phyloP scores from a whole-genome alignment of 805 yeast species.

The Saccharomycopsis sp. region DNA sequence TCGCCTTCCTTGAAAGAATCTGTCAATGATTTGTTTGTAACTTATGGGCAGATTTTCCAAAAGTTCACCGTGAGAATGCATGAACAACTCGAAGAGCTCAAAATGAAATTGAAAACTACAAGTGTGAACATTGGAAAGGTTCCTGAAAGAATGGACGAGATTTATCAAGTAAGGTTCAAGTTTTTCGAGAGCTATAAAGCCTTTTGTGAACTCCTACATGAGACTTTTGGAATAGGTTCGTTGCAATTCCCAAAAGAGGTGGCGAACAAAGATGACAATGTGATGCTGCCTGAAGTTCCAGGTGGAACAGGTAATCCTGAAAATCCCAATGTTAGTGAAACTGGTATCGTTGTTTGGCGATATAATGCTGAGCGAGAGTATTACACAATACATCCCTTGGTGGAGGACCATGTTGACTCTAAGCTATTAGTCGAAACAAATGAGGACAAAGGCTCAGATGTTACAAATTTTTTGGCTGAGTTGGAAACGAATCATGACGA shows the following conservation, averaged over 20 bases:
- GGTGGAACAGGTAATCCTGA: conserved; percentile 11
- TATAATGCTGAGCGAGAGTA: conserved; percentile 51
- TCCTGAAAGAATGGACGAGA: conserved; percentile 31
- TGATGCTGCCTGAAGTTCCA: conserved; percentile 23
- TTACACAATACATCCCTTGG: no score
- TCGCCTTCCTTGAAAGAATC: neutral
- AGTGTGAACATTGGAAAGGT: conserved; percentile 8
- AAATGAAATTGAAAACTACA: neutral
- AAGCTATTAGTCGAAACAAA: neutral
- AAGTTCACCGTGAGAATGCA: conserved; percentile 3
- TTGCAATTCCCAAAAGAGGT: conserved; percentile 33
- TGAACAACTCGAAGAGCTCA: neutral
- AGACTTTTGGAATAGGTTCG: conserved; percentile 26
- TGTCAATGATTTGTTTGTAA: conserved; percentile 1
- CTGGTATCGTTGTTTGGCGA: conserved; percentile 11
- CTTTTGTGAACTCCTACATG: conserved; percentile 37
- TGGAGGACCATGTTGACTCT: conserved; percentile 37
- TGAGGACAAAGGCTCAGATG: conserved; percentile 22
- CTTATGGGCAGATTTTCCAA: conserved; percentile 1
- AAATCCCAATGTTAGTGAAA: neutral
- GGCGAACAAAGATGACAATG: conserved; percentile 23
- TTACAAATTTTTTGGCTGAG: conserved; percentile 35
- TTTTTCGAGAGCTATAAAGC: conserved; percentile 37
- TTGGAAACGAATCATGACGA: conserved; percentile 37
- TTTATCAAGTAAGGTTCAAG: conserved; percentile 28